Conservation (phyloP, 768 basidiomycete genomes). For the Panaeolus cyanescens region DNA sequence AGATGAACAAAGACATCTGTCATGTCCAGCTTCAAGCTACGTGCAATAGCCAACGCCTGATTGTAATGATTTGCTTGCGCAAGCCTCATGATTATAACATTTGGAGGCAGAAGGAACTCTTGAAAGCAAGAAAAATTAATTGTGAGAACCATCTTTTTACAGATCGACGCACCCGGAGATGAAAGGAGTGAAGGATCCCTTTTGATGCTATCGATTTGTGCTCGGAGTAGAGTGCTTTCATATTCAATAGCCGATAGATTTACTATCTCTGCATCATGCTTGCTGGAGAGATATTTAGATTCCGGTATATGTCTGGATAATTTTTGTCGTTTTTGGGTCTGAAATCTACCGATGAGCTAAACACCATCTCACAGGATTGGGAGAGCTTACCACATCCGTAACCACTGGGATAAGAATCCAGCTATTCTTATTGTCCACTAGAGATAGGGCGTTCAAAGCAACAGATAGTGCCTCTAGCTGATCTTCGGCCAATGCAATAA, state of each 20-base stretch:
- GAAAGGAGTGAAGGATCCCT: conserved; percentile 64
- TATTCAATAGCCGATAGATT: conserved; percentile 78
- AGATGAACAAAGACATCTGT: conserved; percentile 80
- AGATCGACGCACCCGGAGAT: conserved; percentile 59
- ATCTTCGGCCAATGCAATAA: conserved; percentile 56
- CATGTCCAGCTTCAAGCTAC: conserved; percentile 82
- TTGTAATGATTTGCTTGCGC: conserved; percentile 81
- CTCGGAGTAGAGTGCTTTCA: conserved; percentile 74
- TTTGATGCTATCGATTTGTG: conserved; percentile 74
- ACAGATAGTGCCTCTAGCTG: conserved; percentile 82
- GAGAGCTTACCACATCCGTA: conserved; percentile 49
- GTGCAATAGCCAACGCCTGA: conserved; percentile 75
- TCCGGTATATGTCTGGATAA: conserved; percentile 79
- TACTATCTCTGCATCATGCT: conserved; percentile 75
- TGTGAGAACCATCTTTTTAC: conserved; percentile 21
- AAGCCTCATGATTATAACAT: conserved; percentile 74
- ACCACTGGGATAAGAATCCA: conserved; percentile 77
- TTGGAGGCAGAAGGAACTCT: conserved; percentile 58
- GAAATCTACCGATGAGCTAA: conserved; percentile 15
- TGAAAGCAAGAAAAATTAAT: conserved; percentile 13
- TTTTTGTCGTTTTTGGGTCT: conserved; percentile 74
- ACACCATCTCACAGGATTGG: conserved; percentile 9
- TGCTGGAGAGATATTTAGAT: conserved; percentile 62
- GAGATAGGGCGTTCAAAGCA: conserved; percentile 84
- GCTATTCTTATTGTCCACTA: conserved; percentile 78